These are phyloP conservation scores for Aspergillus oerlinghausenensis DNA, from an alignment of 2,329 filamentous ascomycete genomes.

Conservation along the genomic window DNA sequence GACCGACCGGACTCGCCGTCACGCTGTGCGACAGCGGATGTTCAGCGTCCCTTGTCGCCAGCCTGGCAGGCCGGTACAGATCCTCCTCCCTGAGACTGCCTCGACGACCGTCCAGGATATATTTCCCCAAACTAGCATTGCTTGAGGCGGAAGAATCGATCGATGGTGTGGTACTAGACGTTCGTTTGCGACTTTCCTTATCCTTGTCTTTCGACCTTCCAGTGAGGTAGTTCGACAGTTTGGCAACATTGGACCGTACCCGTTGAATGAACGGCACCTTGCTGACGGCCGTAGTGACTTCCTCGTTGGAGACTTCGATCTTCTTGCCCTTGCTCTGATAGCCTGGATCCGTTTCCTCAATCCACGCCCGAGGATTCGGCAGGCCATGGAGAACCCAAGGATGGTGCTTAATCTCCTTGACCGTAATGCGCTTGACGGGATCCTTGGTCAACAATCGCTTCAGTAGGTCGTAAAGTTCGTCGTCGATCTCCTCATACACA, in stretches of 20 bases:
- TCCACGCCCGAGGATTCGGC: conserved; percentile 69
- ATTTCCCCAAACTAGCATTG: conserved; percentile 52
- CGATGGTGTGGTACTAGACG: conserved; percentile 50
- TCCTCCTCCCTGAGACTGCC: conserved; percentile 57
- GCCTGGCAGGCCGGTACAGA: conserved; percentile 48
- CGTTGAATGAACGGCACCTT: conserved; percentile 83
- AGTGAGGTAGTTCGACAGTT: conserved; percentile 57
- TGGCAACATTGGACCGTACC: conserved; percentile 71
- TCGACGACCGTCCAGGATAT: conserved; percentile 47
- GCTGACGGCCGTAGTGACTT: conserved; percentile 85
- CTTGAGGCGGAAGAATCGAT: conserved; percentile 53
- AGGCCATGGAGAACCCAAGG: conserved; percentile 83
- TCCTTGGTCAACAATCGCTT: conserved; percentile 80
- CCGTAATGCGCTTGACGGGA: conserved; percentile 77
- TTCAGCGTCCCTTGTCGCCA: conserved; percentile 50
- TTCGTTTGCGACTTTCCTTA: conserved; percentile 46
- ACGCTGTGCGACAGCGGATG: conserved; percentile 74
- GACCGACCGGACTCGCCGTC: conserved; percentile 60
- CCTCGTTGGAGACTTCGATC: conserved; percentile 87
- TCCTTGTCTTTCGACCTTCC: conserved; percentile 37
- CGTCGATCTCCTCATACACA: conserved; percentile 79
- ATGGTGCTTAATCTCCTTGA: conserved; percentile 90
- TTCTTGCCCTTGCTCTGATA: conserved; percentile 72
- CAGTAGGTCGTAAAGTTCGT: conserved; percentile 73
- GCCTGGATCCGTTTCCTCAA: conserved; percentile 89